Percentiles rank a stretch among this genome's conserved stretches.
These are phyloP conservation scores for Sordariomycetes sp. DNA, from an alignment of 2,329 filamentous ascomycete genomes.

Conservation along the genomic window DNA sequence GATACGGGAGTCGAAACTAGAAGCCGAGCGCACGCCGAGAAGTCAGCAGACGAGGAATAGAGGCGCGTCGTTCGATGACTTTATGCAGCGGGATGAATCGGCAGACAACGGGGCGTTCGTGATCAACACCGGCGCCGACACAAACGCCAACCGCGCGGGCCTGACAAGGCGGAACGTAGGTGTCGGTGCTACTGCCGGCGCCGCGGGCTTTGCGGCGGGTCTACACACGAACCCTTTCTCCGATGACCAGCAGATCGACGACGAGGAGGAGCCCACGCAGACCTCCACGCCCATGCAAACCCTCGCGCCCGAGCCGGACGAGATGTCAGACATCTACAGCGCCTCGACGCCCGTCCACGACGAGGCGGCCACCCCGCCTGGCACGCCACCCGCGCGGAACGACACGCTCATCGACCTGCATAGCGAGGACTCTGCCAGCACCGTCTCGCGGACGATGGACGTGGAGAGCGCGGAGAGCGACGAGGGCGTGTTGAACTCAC, in stretches of 20 bases:
- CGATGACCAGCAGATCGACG: constrained; percentile 41
- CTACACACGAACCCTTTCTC: constrained; percentile 45
- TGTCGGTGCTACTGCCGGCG: background rate
- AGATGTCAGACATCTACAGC: constrained; percentile 43
- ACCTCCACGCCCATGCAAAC: constrained; percentile 9
- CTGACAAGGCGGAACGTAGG: background rate
- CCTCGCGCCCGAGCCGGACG: constrained; percentile 27
- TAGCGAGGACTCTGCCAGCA: constrained; percentile 7
- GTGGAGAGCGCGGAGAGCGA: background rate
- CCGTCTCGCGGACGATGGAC: constrained; percentile 7
- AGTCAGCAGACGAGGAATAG: constrained; percentile 8
- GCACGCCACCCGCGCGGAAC: constrained; percentile 4
- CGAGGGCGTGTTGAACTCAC: background rate
- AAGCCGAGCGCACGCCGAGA: constrained; percentile 8
- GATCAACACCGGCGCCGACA: constrained; percentile 41
- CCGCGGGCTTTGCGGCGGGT: background rate
- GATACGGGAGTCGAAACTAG: constrained; percentile 33
- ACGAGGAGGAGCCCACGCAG: constrained; percentile 8
- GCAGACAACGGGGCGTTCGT: constrained; percentile 42
- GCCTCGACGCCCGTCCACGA: constrained; percentile 32
- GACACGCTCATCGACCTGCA: constrained; percentile 19
- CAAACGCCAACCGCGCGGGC: constrained; percentile 23
- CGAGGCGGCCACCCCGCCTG: constrained; percentile 11
- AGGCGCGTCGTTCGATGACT: constrained; percentile 43
- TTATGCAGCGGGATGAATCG: constrained; percentile 34